Base-by-base conservation (phyloP, 2,329 filamentous ascomycete species). In the Stachybotrys echinatus region DNA sequence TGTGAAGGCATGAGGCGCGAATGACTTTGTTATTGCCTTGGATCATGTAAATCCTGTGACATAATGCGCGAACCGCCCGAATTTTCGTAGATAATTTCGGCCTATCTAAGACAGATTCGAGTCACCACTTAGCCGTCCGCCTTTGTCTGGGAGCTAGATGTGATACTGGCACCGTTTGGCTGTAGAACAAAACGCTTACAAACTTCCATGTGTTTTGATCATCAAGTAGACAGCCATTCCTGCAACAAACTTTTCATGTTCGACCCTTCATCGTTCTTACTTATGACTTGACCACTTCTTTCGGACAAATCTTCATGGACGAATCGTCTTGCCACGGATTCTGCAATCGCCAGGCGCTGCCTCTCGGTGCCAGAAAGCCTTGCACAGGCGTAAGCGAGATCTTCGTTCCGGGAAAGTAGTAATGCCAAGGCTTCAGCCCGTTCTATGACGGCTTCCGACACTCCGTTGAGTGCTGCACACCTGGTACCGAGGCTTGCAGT, bases 381-480 rank as follows among this genome's bases (percentile, higher is more conserved):
- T 5, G 87, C 81, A 66, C 88, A 96, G 19, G 84, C 80, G 23
- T 82, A 77, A 6, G 86, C 80, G 2, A 97, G 73, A 64, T 95
- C 88, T 61, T 92, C 87, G 6, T 90, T 88, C 47, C 77, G 80
- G 17, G 82, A 80, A 31, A 87, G 74, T 17, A 94, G 72, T 6
- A 81, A 66, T 20, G 87, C 81, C 34, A 99, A 76, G 7, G 85
- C 79, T 55, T 90, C 85, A 0, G 92, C 91, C 49, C 92, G 81
- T 17, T 85, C 72, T 6, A 96, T 79, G 10, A 97, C 80, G 5
- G 78, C 75, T 18, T 70, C 61, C 23, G 89, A 85, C 14, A 99
- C 83, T 1, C 92, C 92, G 59, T 95, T 96, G 66, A 95, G 80
- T 4, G 84, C 84, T 23, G 94, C 94, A 62, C 94, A 97, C 67